These are phyloP conservation scores for Fusarium sublunatum DNA, from an alignment of 2,329 filamentous ascomycete species.

Conservation along the genomic window DNA sequence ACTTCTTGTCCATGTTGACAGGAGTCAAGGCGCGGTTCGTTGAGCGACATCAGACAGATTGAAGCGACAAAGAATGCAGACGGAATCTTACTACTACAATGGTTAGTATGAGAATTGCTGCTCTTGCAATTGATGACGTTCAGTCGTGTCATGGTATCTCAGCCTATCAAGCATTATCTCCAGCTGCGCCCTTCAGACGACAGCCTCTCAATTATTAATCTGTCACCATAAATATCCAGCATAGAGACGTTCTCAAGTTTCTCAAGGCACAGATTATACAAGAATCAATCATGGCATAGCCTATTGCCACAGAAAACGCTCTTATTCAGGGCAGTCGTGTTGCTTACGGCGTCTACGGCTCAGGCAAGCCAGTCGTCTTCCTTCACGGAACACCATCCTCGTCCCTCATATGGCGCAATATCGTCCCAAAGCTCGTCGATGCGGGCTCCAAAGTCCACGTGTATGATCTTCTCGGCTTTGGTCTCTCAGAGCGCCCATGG, in stretches of 20 bases:
- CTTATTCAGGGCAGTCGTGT: conserved; percentile 45
- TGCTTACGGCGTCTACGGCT: conserved; percentile 46
- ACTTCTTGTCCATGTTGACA: conserved; percentile 65
- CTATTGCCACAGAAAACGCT: conserved; percentile 44
- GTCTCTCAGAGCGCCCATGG: conserved; percentile 49
- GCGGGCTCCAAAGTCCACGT: conserved; percentile 44
- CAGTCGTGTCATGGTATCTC: not conserved
- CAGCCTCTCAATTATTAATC: conserved; percentile 32
- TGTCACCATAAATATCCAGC: conserved; percentile 8
- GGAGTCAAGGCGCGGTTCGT: conserved; percentile 58
- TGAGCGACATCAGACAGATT: not conserved
- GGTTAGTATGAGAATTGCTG: no score
- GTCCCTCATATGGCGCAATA: conserved; percentile 51
- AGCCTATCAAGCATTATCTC: not conserved
- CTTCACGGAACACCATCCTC: conserved; percentile 51
- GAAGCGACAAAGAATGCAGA: fast-evolving
- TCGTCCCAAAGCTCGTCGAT: conserved; percentile 40
- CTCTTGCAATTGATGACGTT: not conserved
- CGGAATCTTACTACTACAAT: fast-evolving
- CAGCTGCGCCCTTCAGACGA: conserved; percentile 35
- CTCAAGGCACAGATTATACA: not conserved
- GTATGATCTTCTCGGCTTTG: conserved; percentile 50
- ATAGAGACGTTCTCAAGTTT: fast-evolving
- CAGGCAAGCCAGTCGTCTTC: conserved; percentile 45
- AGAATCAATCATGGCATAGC: conserved; percentile 20